Evolutionary conservation across 2,329 filamentous ascomycete species (phyloP).

Genomic region (Pleurostoma richardsiae): DNA sequence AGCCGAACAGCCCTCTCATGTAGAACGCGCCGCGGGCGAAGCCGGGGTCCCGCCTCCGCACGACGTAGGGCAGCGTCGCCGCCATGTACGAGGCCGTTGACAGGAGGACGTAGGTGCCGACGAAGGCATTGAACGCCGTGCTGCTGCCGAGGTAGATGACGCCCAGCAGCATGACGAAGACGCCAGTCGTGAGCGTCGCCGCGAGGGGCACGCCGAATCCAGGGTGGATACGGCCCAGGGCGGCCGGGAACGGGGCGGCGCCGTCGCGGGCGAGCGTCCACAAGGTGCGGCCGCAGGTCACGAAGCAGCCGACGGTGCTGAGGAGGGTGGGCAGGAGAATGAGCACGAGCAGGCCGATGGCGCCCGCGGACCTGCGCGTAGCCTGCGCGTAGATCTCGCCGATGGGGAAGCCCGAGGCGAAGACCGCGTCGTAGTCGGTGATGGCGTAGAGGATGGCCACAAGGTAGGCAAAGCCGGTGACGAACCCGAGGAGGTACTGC

Average conservation of each 20-base stretch:
- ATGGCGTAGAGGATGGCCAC: conserved; percentile 1
- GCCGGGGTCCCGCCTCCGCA: conserved; percentile 27
- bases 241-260: conserved; percentile 8
- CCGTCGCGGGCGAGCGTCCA: conserved; percentile 14
- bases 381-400: background rate
- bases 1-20: conserved; percentile 43
- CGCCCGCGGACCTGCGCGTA: background rate
- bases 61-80: conserved; percentile 45
- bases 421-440: conserved; percentile 1
- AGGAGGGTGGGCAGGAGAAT: background rate
- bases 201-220: background rate
- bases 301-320: background rate
- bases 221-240: background rate
- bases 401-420: background rate
- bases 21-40: conserved; percentile 51
- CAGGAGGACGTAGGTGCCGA: conserved; percentile 27
- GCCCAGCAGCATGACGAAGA: conserved; percentile 38
- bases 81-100: conserved; percentile 44
- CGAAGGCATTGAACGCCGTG: conserved; percentile 55
- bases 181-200: conserved; percentile 38
- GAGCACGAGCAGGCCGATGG: background rate
- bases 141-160: conserved; percentile 52
- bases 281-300: conserved; percentile 10
- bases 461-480: conserved; percentile 1
- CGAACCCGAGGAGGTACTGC: conserved; percentile 2